Conservation (phyloP, 306 rosid genomes). For the Begonia fuchsioides region DNA sequence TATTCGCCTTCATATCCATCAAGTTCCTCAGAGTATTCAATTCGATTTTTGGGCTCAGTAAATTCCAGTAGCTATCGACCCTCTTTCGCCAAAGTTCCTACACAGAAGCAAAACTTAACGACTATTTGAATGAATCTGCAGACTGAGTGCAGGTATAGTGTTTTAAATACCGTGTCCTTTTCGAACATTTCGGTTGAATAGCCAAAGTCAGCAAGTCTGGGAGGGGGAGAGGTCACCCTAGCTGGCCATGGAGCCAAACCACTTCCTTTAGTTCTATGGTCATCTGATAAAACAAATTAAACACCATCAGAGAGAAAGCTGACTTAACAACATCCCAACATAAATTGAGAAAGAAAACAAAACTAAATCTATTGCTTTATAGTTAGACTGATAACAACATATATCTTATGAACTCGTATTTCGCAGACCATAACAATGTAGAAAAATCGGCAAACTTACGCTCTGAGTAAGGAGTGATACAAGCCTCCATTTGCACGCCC, state of each 20-base stretch:
- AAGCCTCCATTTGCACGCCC: slow-evolving; percentile 84
- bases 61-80: slow-evolving; percentile 80
- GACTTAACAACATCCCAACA: too few species aligned
- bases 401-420: too few species aligned
- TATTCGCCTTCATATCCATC: slow-evolving; percentile 89
- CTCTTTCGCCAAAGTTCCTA: slow-evolving; percentile 72
- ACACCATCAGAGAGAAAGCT: not conserved
- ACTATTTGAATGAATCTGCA: slow-evolving; percentile 3
- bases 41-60: slow-evolving; percentile 47
- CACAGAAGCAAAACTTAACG: not conserved
- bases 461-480: slow-evolving; percentile 69
- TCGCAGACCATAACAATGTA: too few species aligned
- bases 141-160: not conserved
- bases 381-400: too few species aligned
- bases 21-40: slow-evolving; percentile 62
- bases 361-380: too few species aligned
- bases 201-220: slow-evolving; percentile 90
- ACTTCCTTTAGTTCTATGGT: slow-evolving; percentile 58
- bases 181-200: slow-evolving; percentile 68
- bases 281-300: slow-evolving; percentile 40
- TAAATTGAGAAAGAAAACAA: too few species aligned
- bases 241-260: slow-evolving; percentile 96
- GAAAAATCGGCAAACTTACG: slow-evolving; percentile 30
- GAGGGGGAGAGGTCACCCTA: slow-evolving; percentile 77
- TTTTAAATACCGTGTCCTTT: slow-evolving; percentile 62